Evolutionary conservation across 139 green algal genomes (phyloP).

Genomic region (Zygnema circumcarinatum): DNA sequence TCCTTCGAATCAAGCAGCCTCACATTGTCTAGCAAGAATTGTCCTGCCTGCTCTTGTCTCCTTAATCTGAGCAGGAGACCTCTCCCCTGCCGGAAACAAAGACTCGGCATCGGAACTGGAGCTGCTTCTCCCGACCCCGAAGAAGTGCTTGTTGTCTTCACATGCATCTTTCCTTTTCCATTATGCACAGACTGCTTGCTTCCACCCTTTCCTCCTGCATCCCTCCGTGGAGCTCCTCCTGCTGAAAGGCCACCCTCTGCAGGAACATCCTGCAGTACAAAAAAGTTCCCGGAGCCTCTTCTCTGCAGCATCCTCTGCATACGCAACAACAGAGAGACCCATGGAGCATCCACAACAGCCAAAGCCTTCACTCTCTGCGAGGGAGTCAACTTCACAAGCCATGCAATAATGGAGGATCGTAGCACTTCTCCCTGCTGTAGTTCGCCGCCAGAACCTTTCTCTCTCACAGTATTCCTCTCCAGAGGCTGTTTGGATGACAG

Average conservation of each 20-base stretch:
- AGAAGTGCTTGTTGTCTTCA: background rate
- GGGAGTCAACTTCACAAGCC: background rate
- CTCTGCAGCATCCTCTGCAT: background rate
- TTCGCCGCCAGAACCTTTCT: background rate
- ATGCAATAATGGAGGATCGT: background rate
- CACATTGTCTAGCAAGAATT: background rate
- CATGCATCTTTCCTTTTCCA: slow-evolving; percentile 6
- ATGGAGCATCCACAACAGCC: background rate
- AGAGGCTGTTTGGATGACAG: background rate
- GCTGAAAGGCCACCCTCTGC: background rate
- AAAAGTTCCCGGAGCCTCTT: background rate
- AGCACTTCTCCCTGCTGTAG: background rate
- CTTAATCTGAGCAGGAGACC: background rate
- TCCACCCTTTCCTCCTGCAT: background rate
- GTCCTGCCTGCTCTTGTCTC: background rate
- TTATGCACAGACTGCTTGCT: background rate
- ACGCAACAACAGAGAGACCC: background rate
- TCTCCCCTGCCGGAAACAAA: background rate
- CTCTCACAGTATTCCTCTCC: background rate
- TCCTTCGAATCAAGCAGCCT: background rate
- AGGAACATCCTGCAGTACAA: slow-evolving; percentile 18
- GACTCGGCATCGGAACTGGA: background rate
- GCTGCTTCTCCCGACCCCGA: too few species aligned
- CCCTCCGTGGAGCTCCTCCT: background rate
- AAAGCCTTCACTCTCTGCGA: slow-evolving; percentile 6